phyloP scores from a whole-genome alignment of 1,284 basidiomycete genomes.

The Abortiporus biennis region DNA sequence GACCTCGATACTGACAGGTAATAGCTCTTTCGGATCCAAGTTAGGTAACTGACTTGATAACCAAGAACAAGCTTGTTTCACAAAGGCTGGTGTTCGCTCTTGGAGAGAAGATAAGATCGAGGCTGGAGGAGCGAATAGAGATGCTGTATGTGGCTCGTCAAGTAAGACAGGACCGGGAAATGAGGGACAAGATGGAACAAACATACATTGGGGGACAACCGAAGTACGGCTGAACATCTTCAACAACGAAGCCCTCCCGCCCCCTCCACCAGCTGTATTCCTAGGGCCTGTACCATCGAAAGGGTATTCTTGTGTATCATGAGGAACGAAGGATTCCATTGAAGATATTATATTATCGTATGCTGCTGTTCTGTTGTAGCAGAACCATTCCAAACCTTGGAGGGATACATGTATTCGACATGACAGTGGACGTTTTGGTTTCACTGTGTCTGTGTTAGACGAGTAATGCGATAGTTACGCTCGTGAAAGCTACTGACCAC shows the following conservation, averaged over 20 bases:
- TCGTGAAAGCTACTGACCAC: background rate
- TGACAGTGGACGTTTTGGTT: conserved; percentile 37
- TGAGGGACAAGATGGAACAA: background rate
- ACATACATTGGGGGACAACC: conserved; percentile 23
- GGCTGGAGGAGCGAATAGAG: conserved; percentile 18
- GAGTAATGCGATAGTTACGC: background rate
- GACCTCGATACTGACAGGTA: conserved; percentile 75
- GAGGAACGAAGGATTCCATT: conserved; percentile 40
- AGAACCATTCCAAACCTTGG: conserved; percentile 85
- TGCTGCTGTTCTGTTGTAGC: conserved; percentile 85
- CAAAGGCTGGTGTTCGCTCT: conserved; percentile 34
- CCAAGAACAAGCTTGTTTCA: conserved; percentile 43
- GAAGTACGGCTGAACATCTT: conserved; percentile 27
- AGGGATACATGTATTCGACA: conserved; percentile 77
- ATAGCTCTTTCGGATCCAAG: conserved; percentile 69
- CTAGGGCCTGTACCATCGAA: conserved; percentile 8
- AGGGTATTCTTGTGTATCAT: conserved; percentile 18
- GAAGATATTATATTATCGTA: conserved; percentile 82
- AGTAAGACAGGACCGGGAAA: background rate
- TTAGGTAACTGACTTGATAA: conserved; percentile 56
- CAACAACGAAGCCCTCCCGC: conserved; percentile 18
- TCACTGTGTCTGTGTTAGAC: conserved; percentile 11
- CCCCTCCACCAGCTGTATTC: no score
- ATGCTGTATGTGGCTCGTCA: conserved; percentile 13
- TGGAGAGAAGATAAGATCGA: conserved; percentile 23